Evolutionary conservation across 441 rosid genomes (phyloP).

Genomic region (Euphorbia corollata): DNA sequence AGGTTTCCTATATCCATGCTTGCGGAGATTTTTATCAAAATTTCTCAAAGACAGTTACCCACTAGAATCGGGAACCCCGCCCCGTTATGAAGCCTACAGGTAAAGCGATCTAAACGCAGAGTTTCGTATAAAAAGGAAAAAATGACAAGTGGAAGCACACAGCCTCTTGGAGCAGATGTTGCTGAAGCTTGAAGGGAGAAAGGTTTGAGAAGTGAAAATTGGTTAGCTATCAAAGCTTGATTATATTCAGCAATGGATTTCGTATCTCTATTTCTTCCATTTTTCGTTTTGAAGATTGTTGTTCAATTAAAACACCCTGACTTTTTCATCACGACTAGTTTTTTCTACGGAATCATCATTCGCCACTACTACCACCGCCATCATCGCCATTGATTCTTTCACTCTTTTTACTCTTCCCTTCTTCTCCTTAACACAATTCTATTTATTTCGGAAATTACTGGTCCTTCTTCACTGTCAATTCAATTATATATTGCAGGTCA

Average conservation of each 20-base stretch:
- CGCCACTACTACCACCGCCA: conserved; percentile 20
- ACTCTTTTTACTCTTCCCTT: conserved; percentile 1
- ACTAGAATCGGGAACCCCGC: too few relatives aligned
- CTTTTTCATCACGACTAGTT: conserved; percentile 36
- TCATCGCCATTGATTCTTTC: conserved; percentile 23
- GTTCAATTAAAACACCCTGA: conserved; percentile 37
- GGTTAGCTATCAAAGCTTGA: conserved; percentile 1
- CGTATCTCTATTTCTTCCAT: conserved; percentile 35
- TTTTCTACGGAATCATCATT: conserved; percentile 40
- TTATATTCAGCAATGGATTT: conserved; percentile 31
- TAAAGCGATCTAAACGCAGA: background rate
- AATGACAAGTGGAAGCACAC: background rate
- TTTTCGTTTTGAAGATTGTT: conserved; percentile 39
- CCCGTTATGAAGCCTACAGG: too few relatives aligned
- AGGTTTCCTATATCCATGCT: too few relatives aligned
- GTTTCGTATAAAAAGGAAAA: background rate
- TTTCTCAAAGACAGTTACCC: too few relatives aligned
- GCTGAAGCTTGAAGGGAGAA: conserved; percentile 13
- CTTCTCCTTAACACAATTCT: conserved; percentile 1
- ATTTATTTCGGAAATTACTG: too few relatives aligned
- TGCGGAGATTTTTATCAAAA: too few relatives aligned
- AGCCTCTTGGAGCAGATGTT: background rate
- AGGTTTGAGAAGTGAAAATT: background rate
- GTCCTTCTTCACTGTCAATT: background rate
- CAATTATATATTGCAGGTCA: background rate